Evolutionary conservation across 2,329 filamentous ascomycete species (phyloP).

Genomic region (Anisogramma anomala): DNA sequence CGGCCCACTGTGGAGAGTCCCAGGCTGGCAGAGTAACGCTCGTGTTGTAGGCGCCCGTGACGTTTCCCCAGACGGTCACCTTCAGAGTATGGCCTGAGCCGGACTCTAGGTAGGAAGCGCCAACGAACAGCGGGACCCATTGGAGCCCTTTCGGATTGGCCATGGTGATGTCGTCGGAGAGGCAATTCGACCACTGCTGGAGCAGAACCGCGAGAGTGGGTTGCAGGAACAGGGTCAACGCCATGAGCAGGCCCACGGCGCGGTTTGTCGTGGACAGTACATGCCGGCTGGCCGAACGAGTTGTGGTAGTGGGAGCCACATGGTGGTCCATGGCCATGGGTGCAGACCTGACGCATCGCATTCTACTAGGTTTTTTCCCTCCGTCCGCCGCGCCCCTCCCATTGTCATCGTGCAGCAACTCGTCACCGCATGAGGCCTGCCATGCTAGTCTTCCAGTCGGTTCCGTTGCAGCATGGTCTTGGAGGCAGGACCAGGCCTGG

Average conservation of each 20-base stretch:
- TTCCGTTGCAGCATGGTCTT: slow-evolving; percentile 8
- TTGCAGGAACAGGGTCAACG: slow-evolving; percentile 23
- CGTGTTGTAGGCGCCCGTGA: slow-evolving; percentile 56
- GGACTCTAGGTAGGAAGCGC: slow-evolving; percentile 58
- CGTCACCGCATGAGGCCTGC: neutral
- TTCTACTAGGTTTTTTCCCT: neutral
- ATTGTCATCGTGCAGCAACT: neutral
- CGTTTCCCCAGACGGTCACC: slow-evolving; percentile 81
- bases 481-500: slow-evolving; percentile 2
- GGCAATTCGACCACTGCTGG: slow-evolving; percentile 76
- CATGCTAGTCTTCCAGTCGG: neutral
- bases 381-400: neutral
- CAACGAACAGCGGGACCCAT: slow-evolving; percentile 64
- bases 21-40: slow-evolving; percentile 46
- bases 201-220: slow-evolving; percentile 48
- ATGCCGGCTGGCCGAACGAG: neutral
- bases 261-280: neutral
- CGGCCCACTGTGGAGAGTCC: slow-evolving; percentile 48
- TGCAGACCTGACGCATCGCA: neutral
- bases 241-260: slow-evolving; percentile 26
- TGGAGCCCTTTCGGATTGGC: slow-evolving; percentile 53
- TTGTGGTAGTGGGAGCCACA: neutral
- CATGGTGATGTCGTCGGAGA: slow-evolving; percentile 49
- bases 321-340: neutral
- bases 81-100: slow-evolving; percentile 53